Base-by-base conservation (phyloP, 176 grass and related monocot species). In the Musa itinerans region DNA sequence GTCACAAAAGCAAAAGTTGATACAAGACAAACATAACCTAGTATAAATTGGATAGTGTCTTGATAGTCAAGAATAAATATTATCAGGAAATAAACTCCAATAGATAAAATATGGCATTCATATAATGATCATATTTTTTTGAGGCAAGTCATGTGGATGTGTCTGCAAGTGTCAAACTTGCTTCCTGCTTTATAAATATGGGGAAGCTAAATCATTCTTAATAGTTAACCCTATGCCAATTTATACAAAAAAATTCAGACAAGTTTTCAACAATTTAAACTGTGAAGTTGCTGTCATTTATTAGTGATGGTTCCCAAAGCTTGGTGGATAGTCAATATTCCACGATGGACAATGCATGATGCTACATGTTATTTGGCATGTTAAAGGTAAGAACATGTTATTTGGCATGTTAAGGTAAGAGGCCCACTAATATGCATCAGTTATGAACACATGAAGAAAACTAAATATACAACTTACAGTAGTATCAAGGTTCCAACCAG, bases 401-500 rank as follows among this genome's bases (percentile, higher is more conserved):
- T n/a, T n/a, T n/a, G 2, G 23, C 15, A 68, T 68, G 13, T 27
- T 23, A 66, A 66, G 12, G 4, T 13, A 17, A 11, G 54, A 66
- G 63, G 63, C 16, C 16, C n/a, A 15, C 12, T 67, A 3, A 26
- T 67, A 11, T 67, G 8, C 13, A 26, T 43, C 34, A 43, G 34
- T 43, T 43, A 43, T 26, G 20, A 67, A 67, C 11, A 2, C 26
- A 26, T 78, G 66, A 82, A 78, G 54, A 67, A 83, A 68, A 7
- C 52, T 68, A 85, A 51, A 74, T n/a, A 51, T 22, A 8, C 57
- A 49, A 8, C 71, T 91, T 89, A 98, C 94, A 82, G 84, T 98
- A 55, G 88, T 98, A 76, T 91, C 90, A 54, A 98, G 87, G 78
- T 91, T 98, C 94, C 94, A 98, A 8, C 86, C 88, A 74, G 86